Evolutionary conservation across 345 rosid species (phyloP).

Genomic region (Hirschfeldia incana): DNA sequence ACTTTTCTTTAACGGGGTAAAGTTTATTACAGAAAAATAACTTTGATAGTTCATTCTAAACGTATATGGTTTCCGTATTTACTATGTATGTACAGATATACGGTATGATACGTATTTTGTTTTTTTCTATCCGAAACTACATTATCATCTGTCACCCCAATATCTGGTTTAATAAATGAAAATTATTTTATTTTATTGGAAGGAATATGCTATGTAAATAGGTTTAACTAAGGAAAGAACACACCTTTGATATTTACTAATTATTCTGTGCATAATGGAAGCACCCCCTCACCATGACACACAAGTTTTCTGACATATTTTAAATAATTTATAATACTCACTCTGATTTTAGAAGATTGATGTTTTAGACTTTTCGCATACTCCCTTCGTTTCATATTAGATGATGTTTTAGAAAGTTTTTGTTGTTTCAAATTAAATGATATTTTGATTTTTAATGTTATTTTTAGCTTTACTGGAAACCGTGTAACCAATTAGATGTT

Average conservation of each 20-base stretch:
- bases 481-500: too few relatives aligned
- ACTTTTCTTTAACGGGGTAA: conserved; percentile 26
- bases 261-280: not conserved
- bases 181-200: not conserved
- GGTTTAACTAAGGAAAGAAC: not conserved
- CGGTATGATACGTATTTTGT: conserved; percentile 9
- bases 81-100: conserved; percentile 17
- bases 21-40: conserved; percentile 11
- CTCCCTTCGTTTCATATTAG: too few relatives aligned
- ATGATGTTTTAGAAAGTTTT: too few relatives aligned
- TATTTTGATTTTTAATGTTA: too few relatives aligned
- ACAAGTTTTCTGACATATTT: too few relatives aligned
- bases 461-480: too few relatives aligned
- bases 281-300: not conserved
- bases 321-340: too few relatives aligned
- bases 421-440: too few relatives aligned
- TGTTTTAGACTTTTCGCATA: too few relatives aligned
- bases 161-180: conserved; percentile 2
- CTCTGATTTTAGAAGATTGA: too few relatives aligned
- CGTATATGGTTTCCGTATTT: conserved; percentile 22
- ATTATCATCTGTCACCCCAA: conserved; percentile 2
- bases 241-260: not conserved
- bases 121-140: not conserved
- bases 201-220: not conserved
- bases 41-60: conserved; percentile 7